A percentile compares a stretch with the other conserved stretches of the same genome.
Conservation (phyloP, 2,329 filamentous ascomycete species). For the Ceratocystis cubensis region DNA sequence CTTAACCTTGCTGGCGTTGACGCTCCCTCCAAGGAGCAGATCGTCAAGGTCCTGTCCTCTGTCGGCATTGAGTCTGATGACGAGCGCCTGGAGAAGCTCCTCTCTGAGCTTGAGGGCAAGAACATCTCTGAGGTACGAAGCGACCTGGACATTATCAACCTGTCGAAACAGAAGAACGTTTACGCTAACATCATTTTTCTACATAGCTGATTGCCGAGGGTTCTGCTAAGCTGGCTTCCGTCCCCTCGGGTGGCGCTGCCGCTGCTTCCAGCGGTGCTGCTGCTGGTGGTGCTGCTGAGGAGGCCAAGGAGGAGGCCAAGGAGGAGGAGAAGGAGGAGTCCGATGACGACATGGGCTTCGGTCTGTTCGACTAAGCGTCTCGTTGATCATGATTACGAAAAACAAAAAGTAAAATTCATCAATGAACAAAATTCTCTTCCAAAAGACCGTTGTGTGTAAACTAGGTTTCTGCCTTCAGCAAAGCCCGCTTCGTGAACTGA, state of each 20-base stretch:
- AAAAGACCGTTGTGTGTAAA: background rate
- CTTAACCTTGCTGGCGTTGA: slow-evolving; percentile 86
- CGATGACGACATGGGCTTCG: slow-evolving; percentile 37
- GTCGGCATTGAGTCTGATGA: slow-evolving; percentile 90
- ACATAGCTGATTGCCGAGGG: slow-evolving; percentile 78
- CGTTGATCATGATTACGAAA: slow-evolving; percentile 21
- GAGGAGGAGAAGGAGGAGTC: slow-evolving; percentile 56
- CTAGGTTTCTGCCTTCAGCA: background rate
- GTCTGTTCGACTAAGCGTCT: slow-evolving; percentile 58
- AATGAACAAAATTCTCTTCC: slow-evolving; percentile 16
- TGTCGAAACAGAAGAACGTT: no score
- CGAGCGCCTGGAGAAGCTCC: slow-evolving; percentile 73
- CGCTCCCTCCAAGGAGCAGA: slow-evolving; percentile 70
- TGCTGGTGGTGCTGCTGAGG: slow-evolving; percentile 53
- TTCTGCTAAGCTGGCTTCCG: slow-evolving; percentile 87
- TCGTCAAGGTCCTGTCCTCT: slow-evolving; percentile 80
- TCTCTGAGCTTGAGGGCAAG: slow-evolving; percentile 86
- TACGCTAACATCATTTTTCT: slow-evolving; percentile 22
- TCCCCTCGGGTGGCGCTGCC: slow-evolving; percentile 80
- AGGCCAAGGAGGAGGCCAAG: slow-evolving; percentile 52
- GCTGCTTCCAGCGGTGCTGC: slow-evolving; percentile 55
- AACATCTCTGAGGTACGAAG: slow-evolving; percentile 74
- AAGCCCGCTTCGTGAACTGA: background rate
- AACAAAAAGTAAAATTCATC: slow-evolving; percentile 21
- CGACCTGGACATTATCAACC: background rate